Evolutionary conservation across 2,329 filamentous ascomycete species (phyloP).

Genomic region (Colletotrichum cereale): DNA sequence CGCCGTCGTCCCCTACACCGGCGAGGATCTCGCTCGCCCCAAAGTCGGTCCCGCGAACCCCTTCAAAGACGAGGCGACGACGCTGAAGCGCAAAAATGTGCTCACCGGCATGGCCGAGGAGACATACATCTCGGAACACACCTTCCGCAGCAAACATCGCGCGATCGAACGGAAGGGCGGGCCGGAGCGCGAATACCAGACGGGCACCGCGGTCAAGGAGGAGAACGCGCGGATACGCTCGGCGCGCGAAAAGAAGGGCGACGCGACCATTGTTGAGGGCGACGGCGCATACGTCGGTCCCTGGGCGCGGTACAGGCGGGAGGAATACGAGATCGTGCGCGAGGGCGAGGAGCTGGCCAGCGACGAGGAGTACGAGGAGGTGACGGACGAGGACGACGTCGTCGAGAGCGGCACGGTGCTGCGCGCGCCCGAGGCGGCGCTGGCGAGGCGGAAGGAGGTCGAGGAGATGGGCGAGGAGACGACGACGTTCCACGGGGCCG

Average conservation of each 20-base stretch:
- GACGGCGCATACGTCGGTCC: slow-evolving; percentile 91
- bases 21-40: slow-evolving; percentile 77
- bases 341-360: slow-evolving; percentile 82
- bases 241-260: slow-evolving; percentile 88
- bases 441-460: slow-evolving; percentile 68
- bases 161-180: slow-evolving; percentile 79
- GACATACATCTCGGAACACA: slow-evolving; percentile 88
- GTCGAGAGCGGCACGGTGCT: slow-evolving; percentile 74
- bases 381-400: slow-evolving; percentile 81
- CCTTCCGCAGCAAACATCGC: slow-evolving; percentile 88
- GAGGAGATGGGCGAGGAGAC: slow-evolving; percentile 79
- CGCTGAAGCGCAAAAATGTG: slow-evolving; percentile 82
- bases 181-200: slow-evolving; percentile 67
- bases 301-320: slow-evolving; percentile 86
- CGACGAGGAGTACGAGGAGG: slow-evolving; percentile 83
- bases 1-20: slow-evolving; percentile 75
- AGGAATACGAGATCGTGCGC: slow-evolving; percentile 79
- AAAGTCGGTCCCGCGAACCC: slow-evolving; percentile 79
- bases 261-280: slow-evolving; percentile 86
- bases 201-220: slow-evolving; percentile 73
- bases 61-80: slow-evolving; percentile 73
- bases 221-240: slow-evolving; percentile 75
- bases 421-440: slow-evolving; percentile 65
- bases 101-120: slow-evolving; percentile 90
- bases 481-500: slow-evolving; percentile 85